Evolutionary conservation across 331 rosid species (phyloP), one percentile per base, ranked within the genome.

Genomic region (Malus hybrid): DNA sequence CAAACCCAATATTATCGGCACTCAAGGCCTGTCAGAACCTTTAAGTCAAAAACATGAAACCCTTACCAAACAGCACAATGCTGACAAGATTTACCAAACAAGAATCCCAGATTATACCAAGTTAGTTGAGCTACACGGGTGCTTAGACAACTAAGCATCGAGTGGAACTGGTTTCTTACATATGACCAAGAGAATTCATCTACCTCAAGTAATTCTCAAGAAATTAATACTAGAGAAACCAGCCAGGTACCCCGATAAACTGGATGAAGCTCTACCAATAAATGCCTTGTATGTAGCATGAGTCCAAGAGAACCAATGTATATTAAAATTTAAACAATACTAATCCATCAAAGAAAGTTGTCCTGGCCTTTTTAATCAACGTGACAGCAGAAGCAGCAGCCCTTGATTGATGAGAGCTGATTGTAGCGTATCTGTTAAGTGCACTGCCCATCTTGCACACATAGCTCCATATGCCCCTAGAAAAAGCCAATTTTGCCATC

Each of bases 391-490:
- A 82, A 71, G 76, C 70, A 70, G 83, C 87, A 42, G 96, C 79
- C 74, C 84, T 83, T 73, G 89, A 81, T 54, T 72, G 85, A 62
- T 39, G 81, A 59, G 11, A 16, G 75, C 83, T 76, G 78, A 29
- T 39, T 64, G 20, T 67, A 69, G 87, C 71, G 88, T 87, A 88
- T 76, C 86, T 82, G 20, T 88, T 85, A 16, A 93, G 88, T 50
- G 98, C 98, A 77, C 56, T 62, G 71, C 87, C 88, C 98, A 93
- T 93, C 87, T 90, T 91, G 84, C 97, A 87, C 33, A 93, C 88
- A 42, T 87, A 93, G 81, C 77, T 90, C 98, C 98, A 93, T 85
- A 93, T 91, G 76, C 98, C 97, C 88, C 73, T 86, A 4, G 90
- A 61, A 77, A 93, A 93, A 20, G 83, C 96, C 82, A 91, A 80